Conservation (phyloP, 2,329 filamentous ascomycete genomes). For the Paramyrothecium roridum region DNA sequence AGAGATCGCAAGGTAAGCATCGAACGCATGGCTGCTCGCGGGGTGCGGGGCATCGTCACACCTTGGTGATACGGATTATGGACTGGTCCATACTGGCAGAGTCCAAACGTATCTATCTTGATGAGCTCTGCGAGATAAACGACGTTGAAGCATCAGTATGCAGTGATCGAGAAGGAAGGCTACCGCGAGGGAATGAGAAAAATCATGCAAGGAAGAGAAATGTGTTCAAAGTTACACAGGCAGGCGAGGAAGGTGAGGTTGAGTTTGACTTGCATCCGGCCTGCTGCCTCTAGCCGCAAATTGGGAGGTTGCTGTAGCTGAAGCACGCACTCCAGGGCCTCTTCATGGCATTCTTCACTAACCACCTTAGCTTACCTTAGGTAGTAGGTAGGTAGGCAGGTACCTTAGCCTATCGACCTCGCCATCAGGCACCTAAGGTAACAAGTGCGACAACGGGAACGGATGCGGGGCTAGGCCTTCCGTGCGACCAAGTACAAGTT, state of each 20-base stretch:
- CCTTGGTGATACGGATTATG: constrained; percentile 83
- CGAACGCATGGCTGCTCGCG: constrained; percentile 6
- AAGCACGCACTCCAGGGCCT: too few relatives aligned
- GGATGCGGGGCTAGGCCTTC: not conserved
- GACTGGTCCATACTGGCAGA: constrained; percentile 62
- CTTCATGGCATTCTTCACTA: not conserved
- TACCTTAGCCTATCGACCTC: not conserved
- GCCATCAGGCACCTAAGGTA: not conserved
- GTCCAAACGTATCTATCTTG: not conserved
- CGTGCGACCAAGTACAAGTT: not conserved
- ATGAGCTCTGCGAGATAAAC: not conserved
- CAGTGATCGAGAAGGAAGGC: not conserved
- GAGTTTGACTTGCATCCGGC: not conserved
- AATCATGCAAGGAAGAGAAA: not conserved
- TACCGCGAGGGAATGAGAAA: not conserved
- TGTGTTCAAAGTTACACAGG: not conserved
- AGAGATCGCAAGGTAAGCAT: constrained; percentile 12
- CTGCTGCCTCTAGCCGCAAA: not conserved
- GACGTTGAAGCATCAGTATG: not conserved
- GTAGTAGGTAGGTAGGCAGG: not conserved
- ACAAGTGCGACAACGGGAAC: not conserved
- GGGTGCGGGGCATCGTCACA: constrained; percentile 37
- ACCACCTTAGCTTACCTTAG: not conserved
- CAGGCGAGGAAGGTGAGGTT: not conserved
- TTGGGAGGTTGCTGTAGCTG: too few relatives aligned